Evolutionary conservation across 2,329 filamentous ascomycete genomes (phyloP).

Genomic region (Xylaria sp.): DNA sequence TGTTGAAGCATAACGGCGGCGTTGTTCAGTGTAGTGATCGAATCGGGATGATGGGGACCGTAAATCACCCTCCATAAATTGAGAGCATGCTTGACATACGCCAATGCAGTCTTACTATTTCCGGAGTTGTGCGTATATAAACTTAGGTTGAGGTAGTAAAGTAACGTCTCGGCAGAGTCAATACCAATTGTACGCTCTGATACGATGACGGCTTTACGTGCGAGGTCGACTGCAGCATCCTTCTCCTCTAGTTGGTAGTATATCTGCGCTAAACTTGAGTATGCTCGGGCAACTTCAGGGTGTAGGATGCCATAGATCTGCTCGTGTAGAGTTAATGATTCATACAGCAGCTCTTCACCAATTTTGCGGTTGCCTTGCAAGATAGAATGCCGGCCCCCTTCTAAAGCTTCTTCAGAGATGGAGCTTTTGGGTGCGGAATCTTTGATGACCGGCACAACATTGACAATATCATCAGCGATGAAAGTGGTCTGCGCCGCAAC

Average conservation of each 20-base stretch:
- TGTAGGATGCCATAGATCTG: conserved; percentile 98
- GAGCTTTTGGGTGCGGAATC: conserved; percentile 90
- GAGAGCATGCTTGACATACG: conserved; percentile 89
- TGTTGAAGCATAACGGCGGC: conserved; percentile 98
- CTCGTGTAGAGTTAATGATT: conserved; percentile 94
- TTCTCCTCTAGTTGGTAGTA: conserved; percentile 99
- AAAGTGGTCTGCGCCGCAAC: conserved; percentile 65
- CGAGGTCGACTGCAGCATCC: conserved; percentile 90
- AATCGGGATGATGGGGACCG: conserved; percentile 90
- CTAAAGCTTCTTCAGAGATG: conserved; percentile 91
- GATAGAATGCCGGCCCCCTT: conserved; percentile 95
- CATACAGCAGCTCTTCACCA: conserved; percentile 92
- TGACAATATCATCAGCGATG: conserved; percentile 82
- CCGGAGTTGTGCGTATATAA: conserved; percentile 92
- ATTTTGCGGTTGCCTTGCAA: conserved; percentile 94
- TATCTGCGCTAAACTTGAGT: conserved; percentile 92
- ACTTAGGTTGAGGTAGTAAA: conserved; percentile 94
- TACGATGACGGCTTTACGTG: conserved; percentile 95
- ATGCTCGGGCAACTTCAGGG: conserved; percentile 92
- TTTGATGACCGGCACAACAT: conserved; percentile 93
- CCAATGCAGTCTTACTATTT: conserved; percentile 85
- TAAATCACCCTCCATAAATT: conserved; percentile 98
- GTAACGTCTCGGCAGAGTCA: conserved; percentile 89
- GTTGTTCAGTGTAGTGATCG: conserved; percentile 98
- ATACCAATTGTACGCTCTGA: conserved; percentile 92